Evolutionary conservation across 2,329 filamentous ascomycete species (phyloP).

Genomic region (Monosporascus sp.): DNA sequence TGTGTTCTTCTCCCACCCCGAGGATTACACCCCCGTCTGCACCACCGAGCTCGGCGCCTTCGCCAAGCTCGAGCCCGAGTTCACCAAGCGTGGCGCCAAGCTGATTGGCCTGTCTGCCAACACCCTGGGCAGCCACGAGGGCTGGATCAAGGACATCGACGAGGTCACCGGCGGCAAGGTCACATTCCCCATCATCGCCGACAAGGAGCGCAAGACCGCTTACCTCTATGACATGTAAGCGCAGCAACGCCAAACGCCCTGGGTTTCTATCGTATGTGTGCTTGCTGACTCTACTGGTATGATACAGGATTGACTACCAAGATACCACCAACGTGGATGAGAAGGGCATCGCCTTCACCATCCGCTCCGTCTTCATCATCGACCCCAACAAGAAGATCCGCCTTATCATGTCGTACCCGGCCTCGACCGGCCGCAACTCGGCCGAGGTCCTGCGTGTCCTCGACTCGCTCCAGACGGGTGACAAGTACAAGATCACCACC

Average conservation of each 20-base stretch:
- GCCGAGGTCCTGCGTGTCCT: constrained; percentile 73
- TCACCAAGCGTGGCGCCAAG: constrained; percentile 81
- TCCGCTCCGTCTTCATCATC: constrained; percentile 91
- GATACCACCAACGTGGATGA: constrained; percentile 75
- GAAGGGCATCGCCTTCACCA: constrained; percentile 86
- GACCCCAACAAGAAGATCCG: constrained; percentile 92
- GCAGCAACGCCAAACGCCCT: too few species aligned
- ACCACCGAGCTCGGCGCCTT: constrained; percentile 94
- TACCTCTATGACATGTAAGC: constrained; percentile 71
- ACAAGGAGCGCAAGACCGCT: constrained; percentile 71
- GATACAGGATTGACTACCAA: constrained; percentile 64
- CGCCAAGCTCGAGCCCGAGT: constrained; percentile 82
- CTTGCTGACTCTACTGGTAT: too few species aligned
- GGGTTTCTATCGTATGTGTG: too few species aligned
- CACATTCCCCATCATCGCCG: constrained; percentile 74
- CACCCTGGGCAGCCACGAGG: constrained; percentile 73
- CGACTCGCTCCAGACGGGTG: constrained; percentile 75
- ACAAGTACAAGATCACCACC: constrained; percentile 82
- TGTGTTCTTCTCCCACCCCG: constrained; percentile 78
- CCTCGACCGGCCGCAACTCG: constrained; percentile 80
- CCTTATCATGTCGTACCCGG: constrained; percentile 87
- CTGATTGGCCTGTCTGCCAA: constrained; percentile 88
- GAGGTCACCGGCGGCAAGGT: constrained; percentile 68
- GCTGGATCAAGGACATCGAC: constrained; percentile 87
- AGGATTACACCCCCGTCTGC: constrained; percentile 92